Base-by-base conservation (phyloP, 495 filamentous ascomycete genomes). In the Aspergillus indologenus region DNA sequence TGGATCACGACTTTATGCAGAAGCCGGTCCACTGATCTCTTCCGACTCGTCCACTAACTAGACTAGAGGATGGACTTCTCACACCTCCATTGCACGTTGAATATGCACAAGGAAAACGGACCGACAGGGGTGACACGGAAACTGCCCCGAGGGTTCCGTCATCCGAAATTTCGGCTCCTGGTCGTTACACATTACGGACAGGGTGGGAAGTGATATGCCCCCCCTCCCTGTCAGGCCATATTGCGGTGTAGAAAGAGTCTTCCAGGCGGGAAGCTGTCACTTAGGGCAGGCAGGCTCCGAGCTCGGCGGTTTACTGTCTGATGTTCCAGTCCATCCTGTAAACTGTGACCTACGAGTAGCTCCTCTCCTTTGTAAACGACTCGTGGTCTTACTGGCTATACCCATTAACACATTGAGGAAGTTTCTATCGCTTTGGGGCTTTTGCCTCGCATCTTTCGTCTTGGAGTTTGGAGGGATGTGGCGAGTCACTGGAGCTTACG, bases 221-320 rank as follows among this genome's bases (percentile, higher is more conserved):
- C n/a, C n/a, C n/a, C n/a, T n/a, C n/a, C 34, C 45, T 24, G 34
- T 46, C 46, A 42, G 23, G 42, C 42, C 18, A 59, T 20, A 51
- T 56, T 62, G 61, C 52, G 61, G 61, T 62, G 61, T 56, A 34
- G 45, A 21, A 26, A n/a, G n/a, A n/a, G n/a, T n/a, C n/a, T 55
- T 42, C n/a, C 31, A 31, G 18, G 23, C 48, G 17, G 48, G 23
- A 29, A 18, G 48, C 11, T n/a, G 12, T n/a, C n/a, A n/a, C n/a
- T n/a, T n/a, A n/a, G n/a, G n/a, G n/a, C n/a, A n/a, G n/a, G n/a
- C n/a, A n/a, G n/a, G n/a, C n/a, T n/a, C 18, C 7, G 5, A 31
- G 14, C 48, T 51, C 48, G 48, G 48, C 23, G 31, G 48, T 51
- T 51, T 51, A 2, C 18, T 24, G 0, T n/a, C 7, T 11, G 22